Evolutionary conservation across 1,284 basidiomycete genomes (phyloP).

Genomic region (Hypsizygus ulmarius): DNA sequence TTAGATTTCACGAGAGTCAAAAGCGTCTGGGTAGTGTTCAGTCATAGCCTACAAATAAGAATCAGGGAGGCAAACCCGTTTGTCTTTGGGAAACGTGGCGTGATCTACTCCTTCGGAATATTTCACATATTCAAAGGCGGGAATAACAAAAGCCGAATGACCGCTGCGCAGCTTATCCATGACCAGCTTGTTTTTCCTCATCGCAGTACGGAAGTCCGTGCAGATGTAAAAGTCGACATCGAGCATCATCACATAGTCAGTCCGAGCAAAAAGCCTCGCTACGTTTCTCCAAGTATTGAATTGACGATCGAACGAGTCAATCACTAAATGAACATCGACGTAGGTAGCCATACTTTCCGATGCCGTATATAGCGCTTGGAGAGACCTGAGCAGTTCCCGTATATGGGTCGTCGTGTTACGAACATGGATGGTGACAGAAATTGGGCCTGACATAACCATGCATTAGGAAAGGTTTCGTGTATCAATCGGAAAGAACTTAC

Average conservation of each 20-base stretch:
- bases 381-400: constrained; percentile 49
- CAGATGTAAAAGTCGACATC: constrained; percentile 84
- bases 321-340: constrained; percentile 85
- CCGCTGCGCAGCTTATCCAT: constrained; percentile 48
- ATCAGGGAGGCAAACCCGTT: constrained; percentile 43
- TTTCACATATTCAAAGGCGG: constrained; percentile 74
- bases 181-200: constrained; percentile 40
- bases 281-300: constrained; percentile 87
- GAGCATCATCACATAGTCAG: constrained; percentile 83
- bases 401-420: constrained; percentile 41
- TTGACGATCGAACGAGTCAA: constrained; percentile 78
- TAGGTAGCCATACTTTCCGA: constrained; percentile 60
- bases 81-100: constrained; percentile 60
- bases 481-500: constrained; percentile 32
- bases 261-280: constrained; percentile 76
- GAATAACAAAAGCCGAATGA: constrained; percentile 67
- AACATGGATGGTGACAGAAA: constrained; percentile 80
- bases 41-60: constrained; percentile 5
- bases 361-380: constrained; percentile 64
- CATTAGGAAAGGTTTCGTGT: background rate
- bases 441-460: constrained; percentile 54
- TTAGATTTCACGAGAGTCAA: constrained; percentile 50
- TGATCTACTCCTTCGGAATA: constrained; percentile 60
- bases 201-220: constrained; percentile 67
- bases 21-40: constrained; percentile 41